Base-by-base conservation (phyloP, 306 rosid genomes). In the Vachellia collinsii region DNA sequence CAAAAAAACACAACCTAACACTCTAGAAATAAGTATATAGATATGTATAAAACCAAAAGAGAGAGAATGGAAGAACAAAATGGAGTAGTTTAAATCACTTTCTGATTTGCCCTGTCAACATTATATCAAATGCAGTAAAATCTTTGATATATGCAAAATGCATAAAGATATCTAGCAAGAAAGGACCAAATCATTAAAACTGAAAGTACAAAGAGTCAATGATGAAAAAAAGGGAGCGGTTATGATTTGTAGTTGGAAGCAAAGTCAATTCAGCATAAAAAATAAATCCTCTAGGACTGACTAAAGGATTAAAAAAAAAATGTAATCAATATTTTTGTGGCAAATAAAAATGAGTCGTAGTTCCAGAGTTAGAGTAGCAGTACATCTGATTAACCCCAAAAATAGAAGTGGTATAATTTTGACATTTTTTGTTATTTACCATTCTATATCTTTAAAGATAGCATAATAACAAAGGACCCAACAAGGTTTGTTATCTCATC, bases 1-100 rank as follows among this genome's bases (percentile, higher is more conserved):
- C 3, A 8, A n/a, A 41, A 22, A 43, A 12, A 13, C 11, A 23
- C n/a, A 22, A 70, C 56, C 56, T 43, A 43, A 11, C 17, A 13
- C 74, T 43, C n/a, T 44, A 11, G 20, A 42, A 69, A 69, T 69
- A 43, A 42, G 74, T 42, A 68, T 68, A 39, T 17, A 66, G n/a
- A 39, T 22, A 3, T 66, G 12, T 7, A 17, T 36, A 42, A 8
- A 11, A 19, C 25, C 20, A 39, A 66, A 66, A 12, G 8, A 38
- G 48, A 37, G 46, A 39, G 48, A 17, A 20, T 64, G 6, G 44
- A 41, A 64, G 70, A 39, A 36, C 22, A 64, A 64, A 64, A 1
- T 16, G n/a, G 19, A 61, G 68, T 64, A 14, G 70, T 5, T 36
- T 64, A 7, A 22, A 64, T 64, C 70, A 34, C 1, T 64, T 13